Evolutionary conservation across 257 asterid species (phyloP).

Genomic region (Leonotis leonurus): DNA sequence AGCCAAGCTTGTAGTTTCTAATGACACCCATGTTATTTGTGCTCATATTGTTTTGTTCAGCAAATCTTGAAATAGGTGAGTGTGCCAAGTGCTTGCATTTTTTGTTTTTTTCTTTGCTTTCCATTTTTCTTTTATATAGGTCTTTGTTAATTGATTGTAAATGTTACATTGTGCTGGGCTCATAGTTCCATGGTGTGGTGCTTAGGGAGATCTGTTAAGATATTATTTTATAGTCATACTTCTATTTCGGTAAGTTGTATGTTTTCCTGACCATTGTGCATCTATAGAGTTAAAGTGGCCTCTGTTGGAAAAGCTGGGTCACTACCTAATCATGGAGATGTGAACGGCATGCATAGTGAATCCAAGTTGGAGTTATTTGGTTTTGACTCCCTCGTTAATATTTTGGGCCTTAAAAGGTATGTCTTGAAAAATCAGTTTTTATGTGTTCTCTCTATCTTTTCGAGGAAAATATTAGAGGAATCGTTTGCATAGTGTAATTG

Average conservation of each 20-base stretch:
- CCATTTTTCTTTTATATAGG: neutral
- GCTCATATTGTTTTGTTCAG: no score
- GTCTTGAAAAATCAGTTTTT: neutral
- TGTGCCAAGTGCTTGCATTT: no score
- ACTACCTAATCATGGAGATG: slow-evolving; percentile 41
- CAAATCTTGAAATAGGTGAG: no score
- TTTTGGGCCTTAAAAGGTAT: slow-evolving; percentile 94
- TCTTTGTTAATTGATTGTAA: neutral
- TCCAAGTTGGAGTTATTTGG: slow-evolving; percentile 97
- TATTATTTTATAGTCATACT: neutral
- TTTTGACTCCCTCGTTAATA: slow-evolving; percentile 92
- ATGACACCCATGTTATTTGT: neutral
- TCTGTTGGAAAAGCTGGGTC: slow-evolving; percentile 55
- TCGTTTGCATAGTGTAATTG: neutral
- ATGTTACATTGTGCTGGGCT: neutral
- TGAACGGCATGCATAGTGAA: slow-evolving; percentile 55
- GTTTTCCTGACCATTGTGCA: slow-evolving; percentile 22
- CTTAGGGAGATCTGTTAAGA: neutral
- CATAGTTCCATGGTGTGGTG: neutral
- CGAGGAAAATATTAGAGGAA: neutral
- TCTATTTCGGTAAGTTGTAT: neutral
- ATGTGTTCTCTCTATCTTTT: neutral
- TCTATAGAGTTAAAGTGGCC: slow-evolving; percentile 45
- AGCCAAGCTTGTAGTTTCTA: neutral
- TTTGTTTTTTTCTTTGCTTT: no score